Evolutionary conservation across 208 protist species (phyloP), one percentile per base, ranked within the genome.

Genomic region (Endotrypanum monterogeii): DNA sequence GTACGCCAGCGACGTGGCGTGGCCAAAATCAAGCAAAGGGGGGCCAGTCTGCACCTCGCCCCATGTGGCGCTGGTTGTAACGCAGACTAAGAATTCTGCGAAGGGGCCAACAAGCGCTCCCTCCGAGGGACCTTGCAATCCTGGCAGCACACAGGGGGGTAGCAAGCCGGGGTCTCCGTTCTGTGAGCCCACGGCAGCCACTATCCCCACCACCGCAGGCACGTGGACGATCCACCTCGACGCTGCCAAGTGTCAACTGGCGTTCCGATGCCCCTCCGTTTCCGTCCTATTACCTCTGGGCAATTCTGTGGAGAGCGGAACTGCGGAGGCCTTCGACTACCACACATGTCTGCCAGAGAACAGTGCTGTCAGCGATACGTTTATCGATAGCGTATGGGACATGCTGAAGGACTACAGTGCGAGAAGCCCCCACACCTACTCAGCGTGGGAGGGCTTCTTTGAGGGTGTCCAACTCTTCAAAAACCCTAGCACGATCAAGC

Each of bases 341-440:
- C 39, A 23, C 20, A 52, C 62, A 25, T 18, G n/a, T 62, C 37
- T 39, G 46, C 28, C 37, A 28, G 18, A 54, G 25, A 35, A 41
- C 18, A 23, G 18, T 18, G 37, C 55, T 11, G 52, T 61, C 32
- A 74, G 56, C 39, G 52, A 73, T 39, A 51, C n/a, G 23, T 74
- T 85, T 68, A 67, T 85, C 50, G 80, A 85, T 48, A 37, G 35
- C 25, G 48, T 78, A 63, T 85, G 76, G 80, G 56, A 69, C 23
- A 51, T 80, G 35, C 28, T 83, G 55, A 67, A 57, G 52, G 30
- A 12, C 23, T 74, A 73, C 51, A n/a, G 48, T 28, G 58, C 48
- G 50, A 32, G 50, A 46, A 12, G 9, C 41, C 41, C 41, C 41
- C 41, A 9, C 9, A 46, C 9, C 41, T 46, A 62, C 25, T 25